Conservation (phyloP, 1,284 basidiomycete species). For the Sporisorium sorghi region DNA sequence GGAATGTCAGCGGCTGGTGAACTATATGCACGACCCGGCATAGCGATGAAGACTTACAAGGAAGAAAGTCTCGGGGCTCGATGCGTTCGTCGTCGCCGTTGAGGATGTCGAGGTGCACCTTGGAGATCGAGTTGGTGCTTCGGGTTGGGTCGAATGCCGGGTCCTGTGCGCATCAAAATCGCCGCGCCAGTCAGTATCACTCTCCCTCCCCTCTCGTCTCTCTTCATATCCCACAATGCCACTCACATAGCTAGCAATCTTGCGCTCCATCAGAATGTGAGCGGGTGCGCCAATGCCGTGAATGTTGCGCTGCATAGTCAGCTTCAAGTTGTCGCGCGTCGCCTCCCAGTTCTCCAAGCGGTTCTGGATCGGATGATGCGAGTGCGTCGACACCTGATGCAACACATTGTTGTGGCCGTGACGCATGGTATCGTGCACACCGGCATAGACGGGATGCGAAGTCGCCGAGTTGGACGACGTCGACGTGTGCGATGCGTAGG, state of each 20-base stretch:
- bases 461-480: slow-evolving; percentile 48
- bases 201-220: too few species aligned
- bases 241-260: slow-evolving; percentile 81
- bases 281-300: slow-evolving; percentile 90
- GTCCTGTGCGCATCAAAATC: slow-evolving; percentile 14
- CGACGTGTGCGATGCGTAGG: slow-evolving; percentile 30
- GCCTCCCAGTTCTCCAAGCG: slow-evolving; percentile 78
- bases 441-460: slow-evolving; percentile 59
- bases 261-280: slow-evolving; percentile 91
- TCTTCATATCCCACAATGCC: too few species aligned
- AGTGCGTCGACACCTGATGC: slow-evolving; percentile 47
- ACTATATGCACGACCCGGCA: background rate
- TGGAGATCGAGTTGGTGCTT: slow-evolving; percentile 48
- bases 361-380: slow-evolving; percentile 64
- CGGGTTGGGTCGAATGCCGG: slow-evolving; percentile 36
- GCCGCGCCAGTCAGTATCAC: background rate
- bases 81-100: slow-evolving; percentile 66
- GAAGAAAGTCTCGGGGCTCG: slow-evolving; percentile 65
- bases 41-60: slow-evolving; percentile 44
- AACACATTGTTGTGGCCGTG: slow-evolving; percentile 58
- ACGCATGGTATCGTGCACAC: slow-evolving; percentile 66
- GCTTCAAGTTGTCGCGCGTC: slow-evolving; percentile 87
- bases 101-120: slow-evolving; percentile 66
- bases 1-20: background rate
- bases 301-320: slow-evolving; percentile 84